Base-by-base conservation (phyloP, 176 grass and related monocot species). In the Thinopyrum elongatum region DNA sequence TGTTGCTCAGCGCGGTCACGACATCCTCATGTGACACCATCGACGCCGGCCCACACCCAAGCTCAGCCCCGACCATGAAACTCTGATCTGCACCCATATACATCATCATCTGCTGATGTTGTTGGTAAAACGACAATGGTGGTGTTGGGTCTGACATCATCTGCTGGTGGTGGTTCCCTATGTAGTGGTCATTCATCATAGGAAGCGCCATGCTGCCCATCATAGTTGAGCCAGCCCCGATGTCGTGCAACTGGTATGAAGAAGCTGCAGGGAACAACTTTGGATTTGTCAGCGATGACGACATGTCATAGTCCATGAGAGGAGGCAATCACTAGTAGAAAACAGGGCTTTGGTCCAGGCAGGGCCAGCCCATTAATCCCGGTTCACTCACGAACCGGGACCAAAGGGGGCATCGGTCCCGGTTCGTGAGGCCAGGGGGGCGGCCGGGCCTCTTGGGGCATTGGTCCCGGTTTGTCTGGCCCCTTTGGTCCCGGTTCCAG, bases 11-110 rank as follows among this genome's bases (percentile, higher is more conserved):
- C 8, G 28, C 46, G 6, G 83, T 62, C 5, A 11, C 22, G 0
- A 1, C 3, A 3, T 42, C 11, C 11, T 89, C 83, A 31, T 82
- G 72, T 2, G 87, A 82, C 15, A 86, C 83, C 80, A 86, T 83
- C 3, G 71, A 89, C 2, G 85, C 31, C 0, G 41, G 26, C 22
- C 21, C 30, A 19, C 71, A 82, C 11, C 39, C 36, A 0, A 7
- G 5, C 0, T 7, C 51, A 0, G 2, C 29, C 0, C 10, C 38
- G 1, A 3, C 38, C 17, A 82, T 12, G 13, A 77, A 62, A 15
- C 34, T 13, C 13, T 17, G 15, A 35, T 13, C 53, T 8, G 2
- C 53, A 57, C 17, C 22, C 27, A 36, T 9, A 21, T 57, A 10
- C 29, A 78, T 63, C 7, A 13, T 55, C n/a, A 39, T 38, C 2